Base-by-base conservation (phyloP, 2,329 filamentous ascomycete genomes). In the Daldinia eschscholtzii region DNA sequence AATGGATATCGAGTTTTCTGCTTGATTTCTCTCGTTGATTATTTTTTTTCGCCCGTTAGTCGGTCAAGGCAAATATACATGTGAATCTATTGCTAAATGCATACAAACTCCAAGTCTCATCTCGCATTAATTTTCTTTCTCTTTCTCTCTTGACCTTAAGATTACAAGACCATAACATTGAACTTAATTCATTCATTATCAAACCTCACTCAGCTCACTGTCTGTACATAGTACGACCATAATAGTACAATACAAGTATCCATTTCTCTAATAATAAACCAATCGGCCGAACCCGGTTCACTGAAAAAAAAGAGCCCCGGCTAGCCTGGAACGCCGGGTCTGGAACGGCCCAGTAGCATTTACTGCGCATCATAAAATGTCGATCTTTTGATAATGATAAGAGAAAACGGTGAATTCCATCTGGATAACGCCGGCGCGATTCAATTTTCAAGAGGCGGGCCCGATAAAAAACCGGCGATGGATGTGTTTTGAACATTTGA, bases 401-500 rank as follows among this genome's bases (percentile, higher is more conserved):
- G 28, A 9, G 28, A 57, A 39, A 44, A 18, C 55, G 55, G 23
- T 57, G 20, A 55, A 55, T 18, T 57, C 37, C 53, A 64, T 37
- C 52, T 53, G 37, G 26, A 46, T 48, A 58, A 42, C n/a, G 2
- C 50, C 50, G 30, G 35, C 30, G 18, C 18, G 50, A 55, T 35
- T 55, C 10, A 37, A 55, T 37, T 37, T 55, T 23, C 30, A 23
- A 33, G 28, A 53, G 9, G 2, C 10, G 13, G 13, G 35, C 10
- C 5, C 10, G 13, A 39, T 13, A 39, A 39, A 39, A 39, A 13
- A 15, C 12, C 13, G 35, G 10, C 13, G 35, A 39, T 35, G 12
- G 35, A 15, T 4, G 4, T 44, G 37, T 23, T 37, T 67, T 62
- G 71, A 73, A 64, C 62, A 67, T 71, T 71, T 52, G 70, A 74